A percentile compares a stretch with the other conserved stretches of the same genome.
Evolutionary conservation across 202 grass and related monocot genomes (phyloP).

Genomic region (Cymbopogon flexuosus): DNA sequence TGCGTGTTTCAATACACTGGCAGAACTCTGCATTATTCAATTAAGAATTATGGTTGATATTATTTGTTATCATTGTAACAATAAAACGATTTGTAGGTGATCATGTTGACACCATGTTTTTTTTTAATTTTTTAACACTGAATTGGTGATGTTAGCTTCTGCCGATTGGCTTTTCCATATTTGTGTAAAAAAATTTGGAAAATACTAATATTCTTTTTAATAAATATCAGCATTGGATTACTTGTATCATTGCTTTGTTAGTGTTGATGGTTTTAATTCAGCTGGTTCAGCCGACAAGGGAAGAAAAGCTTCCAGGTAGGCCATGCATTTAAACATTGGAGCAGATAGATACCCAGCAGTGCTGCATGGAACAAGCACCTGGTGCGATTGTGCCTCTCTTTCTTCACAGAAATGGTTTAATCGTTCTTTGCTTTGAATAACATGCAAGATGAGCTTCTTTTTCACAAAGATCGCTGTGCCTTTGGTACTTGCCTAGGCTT

Average conservation of each 20-base stretch:
- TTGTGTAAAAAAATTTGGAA: constrained; percentile 24
- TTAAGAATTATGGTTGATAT: too few species aligned
- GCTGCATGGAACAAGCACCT: constrained; percentile 36
- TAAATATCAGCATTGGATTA: constrained; percentile 1
- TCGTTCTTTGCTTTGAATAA: constrained; percentile 32
- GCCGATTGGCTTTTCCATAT: neutral
- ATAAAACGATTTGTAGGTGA: constrained; percentile 10
- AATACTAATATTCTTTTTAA: neutral
- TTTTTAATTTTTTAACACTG: too few species aligned
- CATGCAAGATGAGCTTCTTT: constrained; percentile 23
- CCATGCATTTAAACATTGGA: constrained; percentile 11
- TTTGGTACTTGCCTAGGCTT: constrained; percentile 23
- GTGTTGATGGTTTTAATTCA: neutral
- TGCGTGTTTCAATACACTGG: neutral
- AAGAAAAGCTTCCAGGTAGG: neutral
- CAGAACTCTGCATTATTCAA: constrained; percentile 5
- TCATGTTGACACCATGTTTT: neutral
- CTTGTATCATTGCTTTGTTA: neutral
- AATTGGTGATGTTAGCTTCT: neutral
- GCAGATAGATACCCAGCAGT: neutral
- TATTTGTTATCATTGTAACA: constrained; percentile 26
- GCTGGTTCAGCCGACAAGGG: neutral
- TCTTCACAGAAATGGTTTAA: constrained; percentile 22
- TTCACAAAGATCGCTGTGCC: neutral
- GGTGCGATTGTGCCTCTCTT: constrained; percentile 23